Evolutionary conservation across 257 asterid genomes (phyloP).

Genomic region (Forsythia suspensa): DNA sequence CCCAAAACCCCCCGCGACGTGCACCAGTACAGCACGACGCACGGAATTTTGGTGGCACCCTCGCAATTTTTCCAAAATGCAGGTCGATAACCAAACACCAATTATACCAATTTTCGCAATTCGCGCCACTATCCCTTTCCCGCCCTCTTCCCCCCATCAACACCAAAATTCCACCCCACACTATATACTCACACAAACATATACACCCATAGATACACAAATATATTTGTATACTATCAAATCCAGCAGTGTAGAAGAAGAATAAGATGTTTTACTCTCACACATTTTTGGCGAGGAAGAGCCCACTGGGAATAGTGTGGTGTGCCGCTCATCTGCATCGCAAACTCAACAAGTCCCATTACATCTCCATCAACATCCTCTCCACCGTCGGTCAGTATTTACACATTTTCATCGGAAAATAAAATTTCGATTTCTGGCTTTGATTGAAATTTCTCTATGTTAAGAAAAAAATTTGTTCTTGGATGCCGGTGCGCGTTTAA

Average conservation of each 20-base stretch:
- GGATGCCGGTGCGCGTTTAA: background rate
- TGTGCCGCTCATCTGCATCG: conserved; percentile 93
- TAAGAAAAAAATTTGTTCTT: background rate
- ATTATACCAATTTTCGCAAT: conserved; percentile 17
- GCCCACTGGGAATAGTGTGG: conserved; percentile 93
- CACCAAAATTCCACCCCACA: background rate
- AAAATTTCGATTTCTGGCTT: too few relatives aligned
- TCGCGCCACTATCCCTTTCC: conserved; percentile 47
- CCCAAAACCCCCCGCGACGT: background rate
- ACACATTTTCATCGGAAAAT: background rate
- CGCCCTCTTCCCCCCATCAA: conserved; percentile 12
- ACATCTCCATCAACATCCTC: conserved; percentile 57
- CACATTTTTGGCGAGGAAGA: conserved; percentile 71
- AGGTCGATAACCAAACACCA: conserved; percentile 6
- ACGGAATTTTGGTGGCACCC: conserved; percentile 20
- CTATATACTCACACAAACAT: background rate
- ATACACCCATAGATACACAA: background rate
- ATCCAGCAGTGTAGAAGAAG: conserved; percentile 16
- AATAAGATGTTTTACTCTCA: conserved; percentile 79
- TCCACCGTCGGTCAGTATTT: conserved; percentile 62
- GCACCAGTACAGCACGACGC: background rate
- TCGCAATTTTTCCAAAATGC: conserved; percentile 21
- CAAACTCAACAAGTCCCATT: conserved; percentile 70
- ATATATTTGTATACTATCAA: background rate
- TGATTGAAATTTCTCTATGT: too few relatives aligned